Percentiles rank a stretch among this genome's conserved stretches.
phyloP scores from a whole-genome alignment of 2,329 filamentous ascomycete species.

The Fusarium staphyleae region DNA sequence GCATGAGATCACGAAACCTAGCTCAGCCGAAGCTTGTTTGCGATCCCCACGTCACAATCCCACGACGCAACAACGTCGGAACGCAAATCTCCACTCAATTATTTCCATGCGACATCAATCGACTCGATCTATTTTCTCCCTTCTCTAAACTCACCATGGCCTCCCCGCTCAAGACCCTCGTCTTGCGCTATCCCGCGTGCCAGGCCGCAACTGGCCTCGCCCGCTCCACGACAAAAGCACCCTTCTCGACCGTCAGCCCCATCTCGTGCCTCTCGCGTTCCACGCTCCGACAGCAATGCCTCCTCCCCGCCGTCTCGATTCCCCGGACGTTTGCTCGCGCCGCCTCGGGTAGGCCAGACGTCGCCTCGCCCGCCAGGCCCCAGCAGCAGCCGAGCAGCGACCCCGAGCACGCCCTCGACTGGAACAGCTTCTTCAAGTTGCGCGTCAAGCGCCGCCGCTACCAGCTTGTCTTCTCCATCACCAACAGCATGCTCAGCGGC shows the following conservation, averaged over 20 bases:
- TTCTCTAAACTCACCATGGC: slow-evolving; percentile 33
- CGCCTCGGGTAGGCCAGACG: slow-evolving; percentile 22
- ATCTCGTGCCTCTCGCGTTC: slow-evolving; percentile 34
- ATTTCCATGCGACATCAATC: slow-evolving; percentile 4
- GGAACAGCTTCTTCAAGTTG: slow-evolving; percentile 92
- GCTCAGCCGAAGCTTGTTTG: slow-evolving; percentile 29
- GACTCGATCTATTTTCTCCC: slow-evolving; percentile 8
- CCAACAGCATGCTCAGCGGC: slow-evolving; percentile 68
- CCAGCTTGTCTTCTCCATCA: slow-evolving; percentile 78
- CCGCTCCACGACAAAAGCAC: slow-evolving; percentile 40
- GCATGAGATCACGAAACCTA: slow-evolving; percentile 42
- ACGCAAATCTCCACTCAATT: slow-evolving; percentile 31
- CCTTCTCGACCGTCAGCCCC: slow-evolving; percentile 40
- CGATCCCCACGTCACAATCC: slow-evolving; percentile 28
- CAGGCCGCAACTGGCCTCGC: slow-evolving; percentile 36
- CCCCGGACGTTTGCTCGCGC: slow-evolving; percentile 32
- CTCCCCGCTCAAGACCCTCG: slow-evolving; percentile 44
- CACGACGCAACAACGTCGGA: slow-evolving; percentile 18
- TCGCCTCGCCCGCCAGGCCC: slow-evolving; percentile 9
- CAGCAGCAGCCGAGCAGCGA: slow-evolving; percentile 27
- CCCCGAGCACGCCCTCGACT: slow-evolving; percentile 64
- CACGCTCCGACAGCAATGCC: slow-evolving; percentile 29
- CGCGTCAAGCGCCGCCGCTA: slow-evolving; percentile 85
- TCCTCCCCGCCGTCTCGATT: slow-evolving; percentile 15
- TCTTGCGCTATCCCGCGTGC: slow-evolving; percentile 43